Conservation (phyloP, 1,284 basidiomycete genomes). For the Leucoagaricus sp. region DNA sequence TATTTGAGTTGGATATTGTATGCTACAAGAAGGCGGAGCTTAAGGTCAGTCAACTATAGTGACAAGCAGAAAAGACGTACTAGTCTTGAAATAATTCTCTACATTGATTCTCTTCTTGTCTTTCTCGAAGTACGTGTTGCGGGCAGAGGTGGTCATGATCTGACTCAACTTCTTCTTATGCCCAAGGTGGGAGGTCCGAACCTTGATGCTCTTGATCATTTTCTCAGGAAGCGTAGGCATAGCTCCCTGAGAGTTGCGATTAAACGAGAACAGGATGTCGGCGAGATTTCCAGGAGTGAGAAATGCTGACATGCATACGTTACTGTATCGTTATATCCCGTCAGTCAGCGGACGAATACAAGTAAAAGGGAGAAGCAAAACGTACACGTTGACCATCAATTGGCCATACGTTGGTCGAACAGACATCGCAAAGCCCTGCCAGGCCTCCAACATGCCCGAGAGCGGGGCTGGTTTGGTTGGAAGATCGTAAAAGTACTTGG, state of each 20-base stretch:
- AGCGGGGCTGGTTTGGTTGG: slow-evolving; percentile 39
- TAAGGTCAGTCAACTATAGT: background rate
- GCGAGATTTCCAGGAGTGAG: slow-evolving; percentile 61
- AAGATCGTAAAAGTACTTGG: slow-evolving; percentile 48
- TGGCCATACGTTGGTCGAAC: slow-evolving; percentile 62
- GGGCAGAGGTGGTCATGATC: slow-evolving; percentile 47
- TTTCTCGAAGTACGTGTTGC: slow-evolving; percentile 51
- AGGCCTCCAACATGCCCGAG: slow-evolving; percentile 51
- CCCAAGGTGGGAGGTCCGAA: slow-evolving; percentile 56
- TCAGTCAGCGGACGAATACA: background rate
- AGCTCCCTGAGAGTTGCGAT: slow-evolving; percentile 38
- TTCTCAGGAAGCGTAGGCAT: slow-evolving; percentile 42
- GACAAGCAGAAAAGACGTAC: slow-evolving; percentile 36
- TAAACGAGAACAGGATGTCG: slow-evolving; percentile 51
- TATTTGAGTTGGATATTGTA: slow-evolving; percentile 53
- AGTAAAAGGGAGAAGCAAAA: background rate
- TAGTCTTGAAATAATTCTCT: slow-evolving; percentile 57
- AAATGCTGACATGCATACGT: slow-evolving; percentile 72
- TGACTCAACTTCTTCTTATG: slow-evolving; percentile 50
- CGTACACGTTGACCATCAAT: slow-evolving; percentile 67
- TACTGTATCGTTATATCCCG: slow-evolving; percentile 40
- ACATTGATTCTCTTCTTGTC: slow-evolving; percentile 51
- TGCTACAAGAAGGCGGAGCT: slow-evolving; percentile 38
- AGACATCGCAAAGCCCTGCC: slow-evolving; percentile 67
- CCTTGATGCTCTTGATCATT: slow-evolving; percentile 54